Evolutionary conservation across 2,329 filamentous ascomycete genomes (phyloP), one percentile per base, ranked within the genome.

Genomic region (Aspergillus sp.): DNA sequence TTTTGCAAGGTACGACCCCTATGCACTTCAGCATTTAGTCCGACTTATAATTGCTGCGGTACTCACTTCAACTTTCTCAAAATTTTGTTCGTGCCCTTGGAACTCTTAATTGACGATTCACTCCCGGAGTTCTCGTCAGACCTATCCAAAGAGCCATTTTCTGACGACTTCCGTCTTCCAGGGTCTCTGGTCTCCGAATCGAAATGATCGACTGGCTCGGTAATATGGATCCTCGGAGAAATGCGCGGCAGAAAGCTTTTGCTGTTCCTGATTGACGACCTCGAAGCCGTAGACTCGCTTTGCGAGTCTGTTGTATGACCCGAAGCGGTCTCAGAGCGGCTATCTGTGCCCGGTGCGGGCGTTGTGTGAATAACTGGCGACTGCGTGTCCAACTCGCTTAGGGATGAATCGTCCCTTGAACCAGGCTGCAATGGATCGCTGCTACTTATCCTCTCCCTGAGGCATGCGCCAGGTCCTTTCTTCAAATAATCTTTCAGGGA

Each of bases 401-500:
- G 28, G 2, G 51, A 54, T 0, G 52, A 54, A 30, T 53, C 49
- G 17, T 55, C 52, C 10, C 45, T 30, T 4, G 45, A 43, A 8
- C 41, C 40, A 12, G 45, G 40, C 8, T 45, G 51, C 4, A 48
- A 39, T 24, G 43, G 40, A 14, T 30, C 39, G 7, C 42, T 44
- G 8, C 30, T 37, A 24, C 51, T 67, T 11, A 79, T 40, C 8
- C 75, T 59, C 34, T 75, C 70, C 8, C 63, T 61, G 4, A 79
- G 47, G 39, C 74, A 78, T 12, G 53, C 55, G 5, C 75, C 68
- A 0, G 74, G 73, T 0, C 75, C 75, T 15, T 70, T 71, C 3
- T 56, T 51, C 1, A 79, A 45, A 29, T 77, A 80, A 1, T 76
- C 67, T 14, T 49, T 37, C 3, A 57, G 35, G 0, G 52, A 36